Base-by-base conservation (phyloP, 164 flowering plant genomes). In the Houttuynia cordata region DNA sequence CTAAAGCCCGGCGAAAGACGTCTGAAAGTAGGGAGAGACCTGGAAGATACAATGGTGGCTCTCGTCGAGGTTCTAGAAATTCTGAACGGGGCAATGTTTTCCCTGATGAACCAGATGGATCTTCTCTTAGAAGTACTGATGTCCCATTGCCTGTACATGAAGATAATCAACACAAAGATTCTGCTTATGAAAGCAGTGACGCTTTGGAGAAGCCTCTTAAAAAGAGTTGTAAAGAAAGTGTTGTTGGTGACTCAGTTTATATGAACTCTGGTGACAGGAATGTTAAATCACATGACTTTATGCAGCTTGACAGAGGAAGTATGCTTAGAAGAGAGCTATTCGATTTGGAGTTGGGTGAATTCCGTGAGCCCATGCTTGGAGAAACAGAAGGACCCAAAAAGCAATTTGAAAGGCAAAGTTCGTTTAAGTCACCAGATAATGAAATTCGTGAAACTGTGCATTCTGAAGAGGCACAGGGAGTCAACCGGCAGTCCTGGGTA, bases 311-410 rank as follows among this genome's bases (percentile, higher is more conserved):
- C 7, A 77, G 65, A 64, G 72, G 74, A n/a, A 65, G 53, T 20
- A 23, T 67, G 8, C 86, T 89, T 56, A 83, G 70, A 54, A 81
- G 94, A 76, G 92, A 86, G 83, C 78, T 71, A 62, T 90, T 97
- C 47, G 97, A 90, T 39, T 80, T 93, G 80, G 99, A 93, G 79
- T 73, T 86, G 69, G 99, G 97, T 62, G 97, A 93, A 78, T 73
- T 93, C 66, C 96, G 96, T 61, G 98, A 92, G 61, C 78, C 86
- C 40, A 45, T 74, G 49, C 72, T 74, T 62, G 65, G 53, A 10
- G 65, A 62, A 19, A 22, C 12, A 3, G 23, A 42, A 42, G 61
- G 24, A 6, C 23, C 24, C 24, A 59, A 41, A 23, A 41, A 22
- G 61, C 73, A 74, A 37, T 74, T 80, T 67, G 92, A 86, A 58